Evolutionary conservation across 768 basidiomycete species (phyloP), one percentile per base, ranked within the genome.

Genomic region (Hemileccinum impolitum): DNA sequence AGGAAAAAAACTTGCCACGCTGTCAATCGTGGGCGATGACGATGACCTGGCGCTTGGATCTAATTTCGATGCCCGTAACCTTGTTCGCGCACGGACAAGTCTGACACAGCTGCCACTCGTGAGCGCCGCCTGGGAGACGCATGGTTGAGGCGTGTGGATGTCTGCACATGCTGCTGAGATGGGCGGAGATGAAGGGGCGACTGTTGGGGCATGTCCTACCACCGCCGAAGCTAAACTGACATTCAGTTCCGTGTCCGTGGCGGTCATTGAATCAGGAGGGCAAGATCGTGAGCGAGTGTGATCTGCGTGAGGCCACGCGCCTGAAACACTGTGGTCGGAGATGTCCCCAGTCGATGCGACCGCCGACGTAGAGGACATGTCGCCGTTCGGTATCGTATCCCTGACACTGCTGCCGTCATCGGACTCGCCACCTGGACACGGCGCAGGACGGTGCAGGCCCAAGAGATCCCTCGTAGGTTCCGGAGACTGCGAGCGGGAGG

Each of bases 401-500:
- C 23, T 23, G 23, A 23, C 23, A 23, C 23, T 23, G 6, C 23
- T 34, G 14, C 39, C 40, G 17, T 58, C 47, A 31, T 50, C 47
- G 4, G 59, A 44, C 10, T 52, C 53, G 4, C 19, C 12, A 23
- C 23, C 39, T 17, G 39, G 38, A 13, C 2, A 12, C 19, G 18
- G 44, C 8, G 19, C 11, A 4, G n/a, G 15, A 17, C 10, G n/a
- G 30, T 47, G 55, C 39, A 23, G 19, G 39, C 48, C 44, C 3
- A 31, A 0, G 19, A 1, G 25, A 23, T 45, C 43, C 8, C 21
- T 31, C 5, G n/a, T 12, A 25, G 39, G 43, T 1, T 61, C 61
- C 3, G 51, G 56, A n/a, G 63, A 56, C 21, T 32, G 52, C 6
- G 63, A 67, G 34, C 51, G 55, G 0, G 62, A 64, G n/a, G 59